Percentiles rank a stretch among this genome's conserved stretches.
Conservation (phyloP, 257 asterid species). For the Paulownia fortunei region DNA sequence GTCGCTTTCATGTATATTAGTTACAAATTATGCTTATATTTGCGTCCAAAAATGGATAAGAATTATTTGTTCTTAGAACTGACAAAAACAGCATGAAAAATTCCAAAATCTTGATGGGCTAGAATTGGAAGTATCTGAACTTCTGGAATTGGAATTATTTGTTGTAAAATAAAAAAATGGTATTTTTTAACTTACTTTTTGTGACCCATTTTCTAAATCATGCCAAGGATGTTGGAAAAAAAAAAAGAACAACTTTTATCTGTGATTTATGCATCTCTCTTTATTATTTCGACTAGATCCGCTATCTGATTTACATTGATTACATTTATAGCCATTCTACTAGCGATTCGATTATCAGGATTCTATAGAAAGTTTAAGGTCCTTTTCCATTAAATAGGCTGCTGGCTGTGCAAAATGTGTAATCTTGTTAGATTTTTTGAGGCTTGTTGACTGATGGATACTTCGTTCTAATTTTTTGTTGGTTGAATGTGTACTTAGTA, state of each 20-base stretch:
- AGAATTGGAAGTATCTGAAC: constrained; percentile 47
- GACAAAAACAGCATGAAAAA: constrained; percentile 34
- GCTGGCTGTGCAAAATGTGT: background rate
- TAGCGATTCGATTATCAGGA: constrained; percentile 9
- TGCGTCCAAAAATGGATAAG: constrained; percentile 35
- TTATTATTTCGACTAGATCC: background rate
- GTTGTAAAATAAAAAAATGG: background rate
- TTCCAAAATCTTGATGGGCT: constrained; percentile 43
- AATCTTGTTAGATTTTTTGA: background rate
- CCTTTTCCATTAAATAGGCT: constrained; percentile 1
- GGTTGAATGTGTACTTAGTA: constrained; percentile 21
- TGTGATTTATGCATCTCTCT: background rate
- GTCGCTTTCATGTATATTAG: constrained; percentile 47
- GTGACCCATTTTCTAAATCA: constrained; percentile 5
- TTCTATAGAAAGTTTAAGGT: constrained; percentile 5
- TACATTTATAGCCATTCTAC: background rate
- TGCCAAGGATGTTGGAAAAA: constrained; percentile 24
- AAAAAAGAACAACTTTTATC: background rate
- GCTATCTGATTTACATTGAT: background rate
- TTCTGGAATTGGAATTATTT: constrained; percentile 29
- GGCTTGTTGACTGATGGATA: background rate
- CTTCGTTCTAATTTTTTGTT: constrained; percentile 19
- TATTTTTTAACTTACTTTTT: background rate
- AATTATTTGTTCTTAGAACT: constrained; percentile 35
- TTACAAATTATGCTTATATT: constrained; percentile 25